phyloP scores from a whole-genome alignment of 2,329 filamentous ascomycete species.

The Atkinsonella texensis region DNA sequence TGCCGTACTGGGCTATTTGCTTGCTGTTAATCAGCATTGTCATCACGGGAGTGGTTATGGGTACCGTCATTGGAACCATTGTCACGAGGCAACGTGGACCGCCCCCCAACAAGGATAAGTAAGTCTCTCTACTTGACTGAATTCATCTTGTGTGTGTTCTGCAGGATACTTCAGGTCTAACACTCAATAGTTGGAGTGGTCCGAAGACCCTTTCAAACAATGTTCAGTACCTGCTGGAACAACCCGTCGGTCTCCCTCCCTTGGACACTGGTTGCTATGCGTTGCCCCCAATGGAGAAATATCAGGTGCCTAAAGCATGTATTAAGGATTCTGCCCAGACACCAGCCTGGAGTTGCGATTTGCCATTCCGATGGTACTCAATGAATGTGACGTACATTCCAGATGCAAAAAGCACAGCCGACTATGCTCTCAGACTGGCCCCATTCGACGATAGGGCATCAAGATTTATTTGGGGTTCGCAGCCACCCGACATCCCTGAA shows the following conservation, averaged over 20 bases:
- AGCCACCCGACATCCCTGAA: conserved; percentile 32
- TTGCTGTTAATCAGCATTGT: conserved; percentile 36
- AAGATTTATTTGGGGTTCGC: conserved; percentile 40
- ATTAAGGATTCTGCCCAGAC: conserved; percentile 41
- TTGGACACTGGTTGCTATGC: conserved; percentile 43
- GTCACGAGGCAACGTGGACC: conserved; percentile 8
- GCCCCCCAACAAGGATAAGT: conserved; percentile 13
- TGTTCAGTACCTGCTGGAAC: conserved; percentile 35
- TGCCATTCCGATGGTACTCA: conserved; percentile 32
- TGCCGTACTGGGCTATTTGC: conserved; percentile 50
- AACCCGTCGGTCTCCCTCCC: conserved; percentile 37
- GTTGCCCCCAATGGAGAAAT: conserved; percentile 41
- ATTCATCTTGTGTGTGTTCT: not conserved
- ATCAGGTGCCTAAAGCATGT: conserved; percentile 40
- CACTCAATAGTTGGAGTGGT: conserved; percentile 10
- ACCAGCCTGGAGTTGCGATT: conserved; percentile 52
- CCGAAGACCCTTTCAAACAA: conserved; percentile 28
- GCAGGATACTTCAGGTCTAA: not conserved
- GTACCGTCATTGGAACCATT: conserved; percentile 31
- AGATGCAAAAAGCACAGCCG: conserved; percentile 16
- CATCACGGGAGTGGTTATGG: conserved; percentile 43
- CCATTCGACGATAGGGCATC: conserved; percentile 25
- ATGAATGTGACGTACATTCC: conserved; percentile 26
- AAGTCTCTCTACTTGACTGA: conserved; percentile 4
- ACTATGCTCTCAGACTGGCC: conserved; percentile 30